Base-by-base conservation (phyloP, 2,329 filamentous ascomycete species). In the Chalara sp. region DNA sequence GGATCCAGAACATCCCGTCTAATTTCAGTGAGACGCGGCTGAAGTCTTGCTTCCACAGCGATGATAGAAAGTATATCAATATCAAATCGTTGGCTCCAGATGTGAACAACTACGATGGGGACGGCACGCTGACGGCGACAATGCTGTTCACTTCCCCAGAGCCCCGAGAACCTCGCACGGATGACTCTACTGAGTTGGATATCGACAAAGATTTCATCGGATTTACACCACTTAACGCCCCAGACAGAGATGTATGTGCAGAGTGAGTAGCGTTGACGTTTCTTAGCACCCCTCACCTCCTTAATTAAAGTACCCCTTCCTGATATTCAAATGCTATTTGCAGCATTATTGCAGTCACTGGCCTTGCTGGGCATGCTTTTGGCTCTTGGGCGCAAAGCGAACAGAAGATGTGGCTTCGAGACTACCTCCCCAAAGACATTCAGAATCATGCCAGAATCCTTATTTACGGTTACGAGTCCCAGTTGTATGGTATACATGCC, bases 311-410 rank as follows among this genome's bases (percentile, higher is more conserved):
- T 13, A 13, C 35, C 10, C 35, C 10, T 39, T 39, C 13, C 35
- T 39, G 13, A 11, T 3, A 11, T 39, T 13, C 35, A 39, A 10
- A 39, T 10, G 47, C 21, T 12, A 10, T 5, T 31, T 13, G 21
- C 41, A 55, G 50, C 10, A 47, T 55, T n/a, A 63, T 73, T 31
- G 70, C 70, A 5, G 67, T 73, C 32, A 70, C 72, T 56, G 69
- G 70, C 12, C 64, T 72, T 11, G 68, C 68, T 54, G 69, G 69
- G 11, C 56, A 72, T 50, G 62, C 66, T 5, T 61, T 63, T 31
- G 60, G 60, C 31, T 70, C 70, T 44, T 73, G 69, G 68, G 67
- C 65, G n/a, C 44, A 47, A 6, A 61, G 64, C 13, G 57, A 63
- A 43, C 60, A 58, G 4, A 57, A 64, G 32, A 66, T 58, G 55